Evolutionary conservation across 2,329 filamentous ascomycete species (phyloP), one percentile per base, ranked within the genome.

Genomic region (Fusarium sp.): DNA sequence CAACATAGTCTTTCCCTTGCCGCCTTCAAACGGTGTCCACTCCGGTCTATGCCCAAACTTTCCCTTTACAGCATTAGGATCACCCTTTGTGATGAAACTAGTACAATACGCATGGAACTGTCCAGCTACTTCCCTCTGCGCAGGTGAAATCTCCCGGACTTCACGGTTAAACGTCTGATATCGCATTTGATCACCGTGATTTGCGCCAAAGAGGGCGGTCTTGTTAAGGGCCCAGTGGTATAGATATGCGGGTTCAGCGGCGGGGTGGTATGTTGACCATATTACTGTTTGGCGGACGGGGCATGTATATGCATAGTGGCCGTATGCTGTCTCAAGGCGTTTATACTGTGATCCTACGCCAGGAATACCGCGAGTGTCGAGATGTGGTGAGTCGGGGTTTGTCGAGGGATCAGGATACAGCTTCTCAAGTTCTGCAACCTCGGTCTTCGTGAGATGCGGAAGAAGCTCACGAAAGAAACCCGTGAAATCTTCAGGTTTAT

Each of bases 111-210:
- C 60, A 9, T 77, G 72, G n/a, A 75, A 66, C 21, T 69, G 63
- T 10, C 74, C 73, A 4, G 74, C 63, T 6, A 75, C 56, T 41
- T 73, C 71, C 6, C 70, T 74, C 48, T 80, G 79, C 12, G 76
- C 73, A 1, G 70, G 60, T 3, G 79, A 86, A 10, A 82, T 77
- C 11, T 78, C 76, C 0, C 80, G 78, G 1, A 83, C 82, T 9
- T 76, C 79, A 4, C 74, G 77, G 60, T 82, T 83, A 39, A 82
- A 85, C 0, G 83, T 84, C 62, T 86, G 70, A 35, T 77, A 77
- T 1, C 73, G 59, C 63, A 77, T 76, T 38, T 77, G 72, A 31
- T 77, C 74, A 15, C 74, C 74, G 35, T 77, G 75, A 16, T 76
- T 75, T 7, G 75, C 75, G 4, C 75, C 75, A 14, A 70, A 67